Percentiles rank a stretch among this genome's conserved stretches.
phyloP scores from a whole-genome alignment of 2,329 filamentous ascomycete species.

The Botryotinia globosa region DNA sequence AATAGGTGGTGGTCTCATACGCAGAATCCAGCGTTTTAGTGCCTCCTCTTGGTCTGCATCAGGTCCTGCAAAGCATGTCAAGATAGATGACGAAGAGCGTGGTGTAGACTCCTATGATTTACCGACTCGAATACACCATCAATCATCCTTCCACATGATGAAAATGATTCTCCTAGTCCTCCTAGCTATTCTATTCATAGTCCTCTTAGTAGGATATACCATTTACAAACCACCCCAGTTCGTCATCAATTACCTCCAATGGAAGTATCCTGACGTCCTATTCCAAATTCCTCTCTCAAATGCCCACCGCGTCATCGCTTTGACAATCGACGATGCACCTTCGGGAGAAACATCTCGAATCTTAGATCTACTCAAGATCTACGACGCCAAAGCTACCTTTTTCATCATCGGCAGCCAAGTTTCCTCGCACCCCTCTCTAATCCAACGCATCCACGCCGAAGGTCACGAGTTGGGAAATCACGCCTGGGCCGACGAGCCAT shows the following conservation, averaged over 20 bases:
- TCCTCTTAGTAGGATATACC: conserved; percentile 55
- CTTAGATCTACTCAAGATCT: conserved; percentile 60
- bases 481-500: conserved; percentile 83
- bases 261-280: conserved; percentile 73
- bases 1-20: conserved; percentile 6
- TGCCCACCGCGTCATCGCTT: conserved; percentile 64
- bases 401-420: conserved; percentile 85
- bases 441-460: conserved; percentile 56
- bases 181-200: conserved; percentile 25
- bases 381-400: conserved; percentile 75
- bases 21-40: conserved; percentile 14
- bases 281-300: conserved; percentile 63
- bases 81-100: conserved; percentile 38
- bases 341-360: conserved; percentile 70
- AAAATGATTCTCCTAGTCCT: conserved; percentile 31
- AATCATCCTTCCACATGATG: neutral
- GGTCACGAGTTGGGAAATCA: conserved; percentile 82
- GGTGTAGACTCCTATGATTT: neutral
- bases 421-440: conserved; percentile 49
- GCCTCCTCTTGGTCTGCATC: neutral
- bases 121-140: neutral
- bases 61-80: conserved; percentile 32
- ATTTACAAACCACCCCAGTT: conserved; percentile 78
- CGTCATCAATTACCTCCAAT: conserved; percentile 68
- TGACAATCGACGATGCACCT: conserved; percentile 86